Evolutionary conservation across 305 asterid genomes (phyloP), one percentile per base, ranked within the genome.

Genomic region (Fraxinus latifolia): DNA sequence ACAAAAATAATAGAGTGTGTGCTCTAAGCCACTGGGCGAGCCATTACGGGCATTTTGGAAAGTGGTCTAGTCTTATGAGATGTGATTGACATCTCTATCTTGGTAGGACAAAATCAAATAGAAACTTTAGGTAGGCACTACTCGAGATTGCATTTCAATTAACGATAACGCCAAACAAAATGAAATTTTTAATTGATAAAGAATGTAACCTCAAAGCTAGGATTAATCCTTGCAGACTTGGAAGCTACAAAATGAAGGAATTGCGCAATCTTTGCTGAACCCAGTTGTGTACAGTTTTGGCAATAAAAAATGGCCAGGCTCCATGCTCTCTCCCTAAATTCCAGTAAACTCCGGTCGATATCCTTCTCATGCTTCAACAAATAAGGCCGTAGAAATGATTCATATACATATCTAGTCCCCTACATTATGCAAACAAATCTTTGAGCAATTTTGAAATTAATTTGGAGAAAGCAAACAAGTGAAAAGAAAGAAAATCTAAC

Each of bases 271-370:
- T 89, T 89, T 1, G 92, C 78, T 60, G 94, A 94, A 0, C 97
- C 95, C 65, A 92, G 86, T 44, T 94, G 92, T 0, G 98, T 91
- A 90, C 95, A 92, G 78, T 95, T 94, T 7, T 90, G 89, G 92
- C 95, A 92, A n/a, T 93, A 94, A 58, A 91, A 94, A 17, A 95
- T 88, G 15, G 92, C 94, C 68, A 95, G 79, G 77, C 90, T 92
- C 95, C 96, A 92, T 31, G 95, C 97, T 76, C 91, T 90, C 23
- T 82, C 92, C 84, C 93, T 89, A 15, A 94, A 90, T 34, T 89
- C 95, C 0, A 84, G 76, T 50, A 95, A 83, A 42, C 92, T 90
- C 58, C 87, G 80, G 58, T 95, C 99, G 5, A 95, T 90, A 8
- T 91, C 91, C 19, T 84, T 77, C 81, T 94, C 97, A 31, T 94